These are phyloP conservation scores for Ophiostoma piceae DNA, from an alignment of 2,329 filamentous ascomycete species.

Conservation along the genomic window DNA sequence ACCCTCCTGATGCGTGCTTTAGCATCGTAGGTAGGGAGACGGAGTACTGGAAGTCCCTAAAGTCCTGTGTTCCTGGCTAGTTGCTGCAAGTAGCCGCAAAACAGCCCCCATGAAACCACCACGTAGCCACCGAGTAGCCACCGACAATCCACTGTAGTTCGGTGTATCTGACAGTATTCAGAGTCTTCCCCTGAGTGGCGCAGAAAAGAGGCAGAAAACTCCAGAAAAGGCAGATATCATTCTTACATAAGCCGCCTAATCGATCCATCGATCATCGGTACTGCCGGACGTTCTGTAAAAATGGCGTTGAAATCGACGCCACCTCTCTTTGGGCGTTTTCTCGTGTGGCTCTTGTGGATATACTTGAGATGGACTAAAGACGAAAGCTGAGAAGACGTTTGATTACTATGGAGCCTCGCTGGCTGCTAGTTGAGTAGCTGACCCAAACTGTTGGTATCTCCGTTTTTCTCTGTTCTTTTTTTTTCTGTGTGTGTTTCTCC, in stretches of 20 bases:
- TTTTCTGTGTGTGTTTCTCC: neutral
- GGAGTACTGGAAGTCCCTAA: neutral
- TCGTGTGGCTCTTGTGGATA: neutral
- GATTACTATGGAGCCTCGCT: neutral
- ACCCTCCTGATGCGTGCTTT: neutral
- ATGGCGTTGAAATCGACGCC: neutral
- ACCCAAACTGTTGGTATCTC: neutral
- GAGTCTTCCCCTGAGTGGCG: neutral
- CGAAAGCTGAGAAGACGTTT: slow-evolving; percentile 3
- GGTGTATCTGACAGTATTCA: no score
- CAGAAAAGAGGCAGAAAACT: no score
- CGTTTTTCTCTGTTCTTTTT: neutral
- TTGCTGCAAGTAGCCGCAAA: neutral
- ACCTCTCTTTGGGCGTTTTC: neutral
- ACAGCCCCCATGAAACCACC: no score
- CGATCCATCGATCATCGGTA: neutral
- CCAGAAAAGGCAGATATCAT: no score
- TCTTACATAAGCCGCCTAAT: neutral
- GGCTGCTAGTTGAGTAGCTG: neutral
- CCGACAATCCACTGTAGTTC: no score
- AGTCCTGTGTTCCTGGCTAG: neutral
- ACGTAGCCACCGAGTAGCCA: no score
- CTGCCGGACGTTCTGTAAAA: neutral
- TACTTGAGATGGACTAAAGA: neutral
- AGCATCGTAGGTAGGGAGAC: neutral